Conservation (phyloP, 768 basidiomycete species). For the Strobilomyces confusus region DNA sequence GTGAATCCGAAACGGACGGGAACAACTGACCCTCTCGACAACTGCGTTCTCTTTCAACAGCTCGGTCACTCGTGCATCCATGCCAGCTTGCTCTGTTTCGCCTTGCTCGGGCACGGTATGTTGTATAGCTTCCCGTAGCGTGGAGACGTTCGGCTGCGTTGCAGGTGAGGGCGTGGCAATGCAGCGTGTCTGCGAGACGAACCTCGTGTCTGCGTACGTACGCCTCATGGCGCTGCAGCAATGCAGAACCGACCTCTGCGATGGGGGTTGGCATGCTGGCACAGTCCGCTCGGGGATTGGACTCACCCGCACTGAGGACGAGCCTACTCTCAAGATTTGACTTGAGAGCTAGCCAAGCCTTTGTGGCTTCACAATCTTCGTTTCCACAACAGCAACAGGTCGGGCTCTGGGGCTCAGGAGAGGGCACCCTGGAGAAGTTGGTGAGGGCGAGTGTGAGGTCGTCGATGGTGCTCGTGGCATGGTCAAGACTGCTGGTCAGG, state of each 20-base stretch:
- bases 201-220: conserved; percentile 75
- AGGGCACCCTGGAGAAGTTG: conserved; percentile 67
- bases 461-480: conserved; percentile 64
- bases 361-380: conserved; percentile 62
- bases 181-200: conserved; percentile 20
- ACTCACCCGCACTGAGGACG: conserved; percentile 82
- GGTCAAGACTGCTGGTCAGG: conserved; percentile 47
- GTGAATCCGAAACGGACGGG: background rate
- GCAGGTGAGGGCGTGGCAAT: conserved; percentile 8
- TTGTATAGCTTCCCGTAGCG: conserved; percentile 13
- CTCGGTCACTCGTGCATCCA: conserved; percentile 33
- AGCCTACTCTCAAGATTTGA: conserved; percentile 71
- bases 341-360: conserved; percentile 61
- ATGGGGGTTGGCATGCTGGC: conserved; percentile 2
- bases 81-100: conserved; percentile 17
- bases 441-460: conserved; percentile 72
- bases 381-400: conserved; percentile 62
- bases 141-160: conserved; percentile 16
- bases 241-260: conserved; percentile 84
- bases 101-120: conserved; percentile 7
- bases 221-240: conserved; percentile 82
- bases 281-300: background rate
- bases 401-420: conserved; percentile 59
- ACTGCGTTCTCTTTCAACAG: conserved; percentile 54
- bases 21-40: conserved; percentile 41